These are phyloP conservation scores for Globisporangium heterothallicum DNA, from an alignment of 352 stramenopile species.

Conservation along the genomic window DNA sequence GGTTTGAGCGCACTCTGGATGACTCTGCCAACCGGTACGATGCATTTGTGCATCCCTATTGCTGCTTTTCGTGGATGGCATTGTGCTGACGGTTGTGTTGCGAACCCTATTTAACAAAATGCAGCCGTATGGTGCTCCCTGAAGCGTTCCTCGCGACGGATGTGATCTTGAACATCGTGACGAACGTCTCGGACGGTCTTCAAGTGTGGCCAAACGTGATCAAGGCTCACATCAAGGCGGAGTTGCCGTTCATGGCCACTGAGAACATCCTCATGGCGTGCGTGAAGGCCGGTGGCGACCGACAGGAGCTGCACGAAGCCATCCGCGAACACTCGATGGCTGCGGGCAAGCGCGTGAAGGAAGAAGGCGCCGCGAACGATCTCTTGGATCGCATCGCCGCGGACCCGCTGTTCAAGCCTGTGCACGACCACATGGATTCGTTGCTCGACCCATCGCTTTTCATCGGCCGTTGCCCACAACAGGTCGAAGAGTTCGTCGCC, in stretches of 20 bases:
- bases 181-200: conserved; percentile 97
- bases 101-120: conserved; percentile 7
- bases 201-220: conserved; percentile 95
- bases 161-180: conserved; percentile 97
- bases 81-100: neutral
- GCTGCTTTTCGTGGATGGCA: neutral
- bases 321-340: conserved; percentile 99
- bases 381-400: conserved; percentile 95
- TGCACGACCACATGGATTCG: conserved; percentile 94
- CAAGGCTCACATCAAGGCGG: conserved; percentile 94
- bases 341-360: conserved; percentile 96
- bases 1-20: conserved; percentile 99
- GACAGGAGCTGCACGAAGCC: conserved; percentile 96
- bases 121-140: conserved; percentile 93
- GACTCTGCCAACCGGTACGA: conserved; percentile 95
- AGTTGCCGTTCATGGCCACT: conserved; percentile 99
- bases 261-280: conserved; percentile 99
- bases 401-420: conserved; percentile 91
- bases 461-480: conserved; percentile 94
- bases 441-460: conserved; percentile 97
- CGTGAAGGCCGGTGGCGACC: conserved; percentile 96
- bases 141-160: conserved; percentile 97
- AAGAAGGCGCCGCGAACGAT: conserved; percentile 96
- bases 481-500: conserved; percentile 94
- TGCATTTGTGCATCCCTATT: neutral